Base-by-base conservation (phyloP, 345 rosid genomes). In the Kandelia obovata region DNA sequence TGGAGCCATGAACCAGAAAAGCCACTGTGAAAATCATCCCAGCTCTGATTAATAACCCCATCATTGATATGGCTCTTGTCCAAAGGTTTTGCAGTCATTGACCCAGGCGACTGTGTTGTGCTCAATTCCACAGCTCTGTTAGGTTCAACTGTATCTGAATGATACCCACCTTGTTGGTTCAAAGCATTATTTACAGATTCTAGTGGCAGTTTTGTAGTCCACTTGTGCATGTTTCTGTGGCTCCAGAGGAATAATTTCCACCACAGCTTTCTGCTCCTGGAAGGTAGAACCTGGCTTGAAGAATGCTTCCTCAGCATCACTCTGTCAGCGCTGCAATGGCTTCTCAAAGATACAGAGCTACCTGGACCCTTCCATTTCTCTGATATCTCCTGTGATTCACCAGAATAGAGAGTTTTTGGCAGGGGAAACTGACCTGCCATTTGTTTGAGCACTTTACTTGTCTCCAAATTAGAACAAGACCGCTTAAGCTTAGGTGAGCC, bases 211-310 rank as follows among this genome's bases (percentile, higher is more conserved):
- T 79, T 88, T 60, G 70, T 66, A 16, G 64, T 70, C 60, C 11
- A 59, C 26, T 78, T 79, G 64, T 91, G 96, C 51, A 84, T 71
- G 81, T 89, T 95, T 76, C 99, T 79, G 69, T 91, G 97, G 77
- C 99, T 95, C 99, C 99, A 95, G 5, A 95, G 88, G 64, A 91
- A 91, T 70, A 91, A 71, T 64, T 95, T 91, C 97, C 99, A 91
- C 99, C 99, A 91, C 21, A 95, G 80, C 55, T 71, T 80, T 52
- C 92, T 79, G 73, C 97, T 89, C 43, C 95, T 86, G 0, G 98
- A 94, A 6, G 99, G 97, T 28, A 94, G 85, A 71, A 94, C 82
- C 78, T 94, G 99, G 85, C 92, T 88, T 0, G 96, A 94, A 9
- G 99, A 89, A 66, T 83, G 92, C 79, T 89, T 94, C 87, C 87